Conservation (phyloP, 805 yeast species). For the Candida methanosorbosa region DNA sequence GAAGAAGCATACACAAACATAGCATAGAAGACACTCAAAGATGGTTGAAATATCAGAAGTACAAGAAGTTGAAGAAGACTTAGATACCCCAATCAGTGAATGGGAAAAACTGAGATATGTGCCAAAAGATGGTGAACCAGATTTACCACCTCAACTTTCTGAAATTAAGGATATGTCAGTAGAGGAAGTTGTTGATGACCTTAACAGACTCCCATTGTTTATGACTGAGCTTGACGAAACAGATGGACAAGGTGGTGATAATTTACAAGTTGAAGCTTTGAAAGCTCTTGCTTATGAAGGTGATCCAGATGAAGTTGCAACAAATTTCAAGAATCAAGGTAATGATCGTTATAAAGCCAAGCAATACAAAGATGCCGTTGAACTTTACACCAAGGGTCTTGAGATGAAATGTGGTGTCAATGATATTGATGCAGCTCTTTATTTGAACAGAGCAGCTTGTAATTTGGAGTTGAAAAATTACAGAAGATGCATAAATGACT, state of each 20-base stretch:
- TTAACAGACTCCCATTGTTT: constrained; percentile 84
- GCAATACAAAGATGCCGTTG: constrained; percentile 68
- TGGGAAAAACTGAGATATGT: constrained; percentile 23
- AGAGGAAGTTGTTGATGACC: constrained; percentile 68
- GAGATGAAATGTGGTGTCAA: constrained; percentile 55
- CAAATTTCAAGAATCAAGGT: constrained; percentile 87
- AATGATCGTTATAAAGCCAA: constrained; percentile 74
- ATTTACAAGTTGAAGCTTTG: constrained; percentile 73
- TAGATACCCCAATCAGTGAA: constrained; percentile 15
- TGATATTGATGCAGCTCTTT: constrained; percentile 52
- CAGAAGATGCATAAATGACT: constrained; percentile 80
- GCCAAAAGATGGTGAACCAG: constrained; percentile 51
- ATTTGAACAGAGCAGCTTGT: constrained; percentile 84
- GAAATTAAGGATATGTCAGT: constrained; percentile 53
- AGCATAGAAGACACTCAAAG: too few relatives aligned
- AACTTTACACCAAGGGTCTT: constrained; percentile 71
- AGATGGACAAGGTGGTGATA: constrained; percentile 71
- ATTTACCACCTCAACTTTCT: constrained; percentile 74
- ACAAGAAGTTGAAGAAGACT: constrained; percentile 8
- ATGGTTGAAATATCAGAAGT: constrained; percentile 24
- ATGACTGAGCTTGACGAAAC: constrained; percentile 81
- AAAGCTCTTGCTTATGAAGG: constrained; percentile 92
- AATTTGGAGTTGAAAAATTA: constrained; percentile 79
- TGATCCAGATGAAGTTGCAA: constrained; percentile 86
- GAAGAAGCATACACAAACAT: too few relatives aligned